A percentile compares a stretch with the other conserved stretches of the same genome.
Conservation (phyloP, 2,329 filamentous ascomycete genomes). For the Colletotrichum musae region DNA sequence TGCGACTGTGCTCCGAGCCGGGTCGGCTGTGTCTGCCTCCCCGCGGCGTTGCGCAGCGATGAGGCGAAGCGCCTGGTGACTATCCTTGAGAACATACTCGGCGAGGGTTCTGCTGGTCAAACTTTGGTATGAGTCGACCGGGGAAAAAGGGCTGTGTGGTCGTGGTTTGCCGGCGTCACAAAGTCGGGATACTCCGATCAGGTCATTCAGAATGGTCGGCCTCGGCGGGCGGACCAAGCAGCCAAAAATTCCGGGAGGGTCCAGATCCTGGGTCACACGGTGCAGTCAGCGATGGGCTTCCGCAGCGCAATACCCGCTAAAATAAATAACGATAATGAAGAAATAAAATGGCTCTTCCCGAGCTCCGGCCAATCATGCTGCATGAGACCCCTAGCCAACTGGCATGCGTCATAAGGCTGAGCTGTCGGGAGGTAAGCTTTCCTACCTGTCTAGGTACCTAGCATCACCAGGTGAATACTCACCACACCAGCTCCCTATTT, state of each 20-base stretch:
- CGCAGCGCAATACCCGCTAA: not conserved
- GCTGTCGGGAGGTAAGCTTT: not conserved
- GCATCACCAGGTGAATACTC: slow-evolving; percentile 13
- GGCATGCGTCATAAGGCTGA: slow-evolving; percentile 40
- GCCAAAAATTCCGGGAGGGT: slow-evolving; percentile 18
- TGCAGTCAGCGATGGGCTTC: not conserved
- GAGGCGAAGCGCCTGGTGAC: slow-evolving; percentile 34
- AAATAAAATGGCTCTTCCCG: not conserved
- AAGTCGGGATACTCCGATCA: slow-evolving; percentile 35
- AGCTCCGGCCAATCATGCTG: slow-evolving; percentile 27
- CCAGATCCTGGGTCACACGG: not conserved
- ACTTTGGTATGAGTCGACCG: not conserved
- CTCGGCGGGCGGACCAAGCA: slow-evolving; percentile 32
- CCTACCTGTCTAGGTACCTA: not conserved
- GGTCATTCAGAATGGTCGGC: slow-evolving; percentile 30
- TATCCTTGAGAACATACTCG: slow-evolving; percentile 35
- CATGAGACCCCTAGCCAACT: slow-evolving; percentile 1
- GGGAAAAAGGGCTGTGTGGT: not conserved
- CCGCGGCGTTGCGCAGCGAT: slow-evolving; percentile 25
- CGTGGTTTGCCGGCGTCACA: slow-evolving; percentile 8
- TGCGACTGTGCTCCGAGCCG: slow-evolving; percentile 46
- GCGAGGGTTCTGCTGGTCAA: not conserved
- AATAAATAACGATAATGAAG: slow-evolving; percentile 1
- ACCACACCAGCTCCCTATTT: not conserved
- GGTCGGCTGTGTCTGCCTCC: slow-evolving; percentile 18